These are phyloP conservation scores for Amniculicola lignicola DNA, from an alignment of 495 filamentous ascomycete species.

Conservation along the genomic window DNA sequence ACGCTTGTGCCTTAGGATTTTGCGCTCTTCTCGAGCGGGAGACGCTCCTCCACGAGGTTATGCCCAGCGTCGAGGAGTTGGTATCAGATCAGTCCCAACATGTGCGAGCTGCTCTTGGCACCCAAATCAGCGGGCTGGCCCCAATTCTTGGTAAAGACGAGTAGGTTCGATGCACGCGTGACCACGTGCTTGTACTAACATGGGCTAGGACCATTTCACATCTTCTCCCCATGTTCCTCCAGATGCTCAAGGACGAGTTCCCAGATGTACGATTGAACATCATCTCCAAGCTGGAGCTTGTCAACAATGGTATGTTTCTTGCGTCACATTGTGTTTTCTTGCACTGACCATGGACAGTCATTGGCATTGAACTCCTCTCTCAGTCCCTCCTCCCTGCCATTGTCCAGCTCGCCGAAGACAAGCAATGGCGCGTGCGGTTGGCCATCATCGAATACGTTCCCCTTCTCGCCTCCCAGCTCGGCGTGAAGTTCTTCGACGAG, in stretches of 20 bases:
- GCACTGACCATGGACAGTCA: conserved; percentile 55
- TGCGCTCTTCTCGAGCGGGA: conserved; percentile 82
- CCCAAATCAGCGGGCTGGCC: conserved; percentile 94
- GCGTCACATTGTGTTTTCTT: background rate
- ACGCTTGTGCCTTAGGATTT: conserved; percentile 62
- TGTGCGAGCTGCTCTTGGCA: conserved; percentile 90
- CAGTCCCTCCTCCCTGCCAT: conserved; percentile 97
- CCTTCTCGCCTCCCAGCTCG: conserved; percentile 88
- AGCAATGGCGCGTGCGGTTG: conserved; percentile 97
- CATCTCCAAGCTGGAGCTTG: conserved; percentile 95
- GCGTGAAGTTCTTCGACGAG: conserved; percentile 97
- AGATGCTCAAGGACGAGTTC: conserved; percentile 99
- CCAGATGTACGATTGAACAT: conserved; percentile 97
- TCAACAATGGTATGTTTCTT: conserved; percentile 73
- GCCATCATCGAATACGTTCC: conserved; percentile 99
- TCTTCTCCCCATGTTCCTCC: conserved; percentile 96
- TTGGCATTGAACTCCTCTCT: conserved; percentile 94
- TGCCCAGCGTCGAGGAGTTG: conserved; percentile 92
- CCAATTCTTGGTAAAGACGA: conserved; percentile 97
- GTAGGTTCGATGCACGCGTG: conserved; percentile 51
- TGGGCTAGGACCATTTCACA: conserved; percentile 79
- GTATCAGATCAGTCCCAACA: conserved; percentile 96
- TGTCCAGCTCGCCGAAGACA: conserved; percentile 95
- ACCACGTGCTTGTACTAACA: conserved; percentile 23
- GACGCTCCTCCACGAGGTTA: conserved; percentile 90